Evolutionary conservation across 1,139 yeast species (phyloP).

Genomic region (Candida sojae): DNA sequence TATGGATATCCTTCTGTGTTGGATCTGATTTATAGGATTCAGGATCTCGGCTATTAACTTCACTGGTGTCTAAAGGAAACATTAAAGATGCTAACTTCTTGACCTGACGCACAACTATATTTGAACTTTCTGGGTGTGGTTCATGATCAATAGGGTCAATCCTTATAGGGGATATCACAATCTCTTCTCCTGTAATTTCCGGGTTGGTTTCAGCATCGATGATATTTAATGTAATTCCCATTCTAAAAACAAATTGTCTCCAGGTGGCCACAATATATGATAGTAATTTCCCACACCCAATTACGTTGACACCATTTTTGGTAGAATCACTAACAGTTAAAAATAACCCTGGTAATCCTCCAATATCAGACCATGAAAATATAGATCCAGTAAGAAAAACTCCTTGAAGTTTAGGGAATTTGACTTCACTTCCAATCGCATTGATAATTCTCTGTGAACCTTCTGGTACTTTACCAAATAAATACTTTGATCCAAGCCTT

Average conservation of each 20-base stretch:
- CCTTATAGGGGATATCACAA: conserved; percentile 55
- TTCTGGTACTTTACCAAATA: conserved; percentile 82
- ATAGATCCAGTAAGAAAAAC: conserved; percentile 76
- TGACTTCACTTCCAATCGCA: conserved; percentile 45
- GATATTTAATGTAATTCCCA: conserved; percentile 63
- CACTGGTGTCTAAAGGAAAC: conserved; percentile 52
- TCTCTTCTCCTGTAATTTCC: conserved; percentile 49
- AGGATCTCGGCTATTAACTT: conserved; percentile 39
- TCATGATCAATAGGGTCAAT: conserved; percentile 17
- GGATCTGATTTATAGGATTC: conserved; percentile 43
- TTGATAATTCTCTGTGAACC: conserved; percentile 78
- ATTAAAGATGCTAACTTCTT: conserved; percentile 39
- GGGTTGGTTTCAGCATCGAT: conserved; percentile 36
- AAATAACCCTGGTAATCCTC: conserved; percentile 89
- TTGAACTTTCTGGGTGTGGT: not conserved
- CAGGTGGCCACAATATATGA: conserved; percentile 71
- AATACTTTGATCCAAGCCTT: conserved; percentile 57
- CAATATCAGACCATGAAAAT: conserved; percentile 67
- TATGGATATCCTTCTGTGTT: conserved; percentile 41
- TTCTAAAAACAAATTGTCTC: conserved; percentile 87
- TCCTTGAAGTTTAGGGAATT: conserved; percentile 57
- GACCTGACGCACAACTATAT: conserved; percentile 20
- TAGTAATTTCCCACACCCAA: conserved; percentile 38
- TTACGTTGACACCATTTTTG: conserved; percentile 45
- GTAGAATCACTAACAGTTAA: conserved; percentile 86